Conservation (phyloP, 2,329 filamentous ascomycete species). For the Magnaporthiopsis rhizophila region DNA sequence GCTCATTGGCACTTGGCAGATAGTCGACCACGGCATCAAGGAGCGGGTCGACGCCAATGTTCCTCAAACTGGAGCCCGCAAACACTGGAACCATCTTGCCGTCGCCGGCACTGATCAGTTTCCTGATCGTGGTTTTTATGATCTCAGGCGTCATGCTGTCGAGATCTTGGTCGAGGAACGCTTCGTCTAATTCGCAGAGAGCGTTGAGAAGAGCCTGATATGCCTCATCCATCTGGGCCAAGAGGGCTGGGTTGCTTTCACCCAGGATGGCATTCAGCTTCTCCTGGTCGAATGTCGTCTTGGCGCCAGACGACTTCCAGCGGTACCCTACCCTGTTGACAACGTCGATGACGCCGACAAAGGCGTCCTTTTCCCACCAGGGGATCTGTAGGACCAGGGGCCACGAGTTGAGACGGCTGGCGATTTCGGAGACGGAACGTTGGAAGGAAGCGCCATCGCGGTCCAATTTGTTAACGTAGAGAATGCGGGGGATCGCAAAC, state of each 20-base stretch:
- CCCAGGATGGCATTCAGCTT: constrained; percentile 28
- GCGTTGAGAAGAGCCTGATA: constrained; percentile 72
- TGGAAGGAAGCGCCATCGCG: constrained; percentile 76
- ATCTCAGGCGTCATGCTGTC: constrained; percentile 62
- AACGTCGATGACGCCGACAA: constrained; percentile 79
- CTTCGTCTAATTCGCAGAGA: constrained; percentile 81
- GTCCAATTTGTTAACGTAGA: constrained; percentile 81
- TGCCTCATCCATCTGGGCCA: constrained; percentile 64
- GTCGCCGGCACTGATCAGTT: constrained; percentile 58
- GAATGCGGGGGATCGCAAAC: constrained; percentile 74
- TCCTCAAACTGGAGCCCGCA: constrained; percentile 85
- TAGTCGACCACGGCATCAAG: constrained; percentile 85
- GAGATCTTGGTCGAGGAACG: constrained; percentile 69
- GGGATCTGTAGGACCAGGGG: constrained; percentile 92
- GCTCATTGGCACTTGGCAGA: constrained; percentile 62
- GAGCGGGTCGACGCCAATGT: constrained; percentile 87
- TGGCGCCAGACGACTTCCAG: constrained; percentile 48
- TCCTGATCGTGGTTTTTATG: constrained; percentile 67
- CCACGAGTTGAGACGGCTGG: constrained; percentile 69
- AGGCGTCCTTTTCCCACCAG: constrained; percentile 78
- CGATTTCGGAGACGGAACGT: constrained; percentile 78
- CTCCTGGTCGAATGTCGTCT: constrained; percentile 20
- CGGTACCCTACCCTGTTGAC: constrained; percentile 66
- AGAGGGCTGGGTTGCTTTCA: constrained; percentile 48
- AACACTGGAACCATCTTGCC: constrained; percentile 79